A percentile compares a stretch with the other conserved stretches of the same genome.
Evolutionary conservation across 495 filamentous ascomycete genomes (phyloP).

Genomic region (Lasiosphaeris hirsuta): DNA sequence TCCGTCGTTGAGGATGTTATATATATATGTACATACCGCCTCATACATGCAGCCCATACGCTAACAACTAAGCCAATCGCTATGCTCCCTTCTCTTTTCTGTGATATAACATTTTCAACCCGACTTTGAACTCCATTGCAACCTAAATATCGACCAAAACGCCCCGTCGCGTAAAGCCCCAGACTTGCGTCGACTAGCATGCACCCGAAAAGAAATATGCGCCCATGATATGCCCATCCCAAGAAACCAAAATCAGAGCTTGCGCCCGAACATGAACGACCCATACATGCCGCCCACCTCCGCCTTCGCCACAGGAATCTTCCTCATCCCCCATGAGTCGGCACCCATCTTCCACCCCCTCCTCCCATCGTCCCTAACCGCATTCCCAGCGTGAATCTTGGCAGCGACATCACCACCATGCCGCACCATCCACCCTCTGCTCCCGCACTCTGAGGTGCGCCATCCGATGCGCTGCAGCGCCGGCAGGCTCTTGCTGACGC

Average conservation of each 20-base stretch:
- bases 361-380: constrained; percentile 43
- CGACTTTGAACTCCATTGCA: too few species aligned
- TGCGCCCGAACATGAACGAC: constrained; percentile 71
- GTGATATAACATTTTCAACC: too few species aligned
- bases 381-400: background rate
- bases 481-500: constrained; percentile 50
- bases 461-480: constrained; percentile 54
- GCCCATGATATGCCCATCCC: background rate
- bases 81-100: too few species aligned
- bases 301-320: constrained; percentile 71
- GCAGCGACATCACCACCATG: constrained; percentile 31
- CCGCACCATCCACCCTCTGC: constrained; percentile 65
- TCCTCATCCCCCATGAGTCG: constrained; percentile 83
- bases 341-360: constrained; percentile 86
- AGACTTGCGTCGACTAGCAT: background rate
- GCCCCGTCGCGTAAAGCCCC: too few species aligned
- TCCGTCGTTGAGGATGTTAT: too few species aligned
- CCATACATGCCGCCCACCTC: constrained; percentile 87
- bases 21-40: too few species aligned
- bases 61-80: too few species aligned
- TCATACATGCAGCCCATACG: too few species aligned
- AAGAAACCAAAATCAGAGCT: constrained; percentile 32
- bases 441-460: constrained; percentile 65
- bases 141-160: too few species aligned
- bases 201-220: too few species aligned